Evolutionary conservation across 331 rosid genomes (phyloP), one percentile per base, ranked within the genome.

Genomic region (Ulmus americana): DNA sequence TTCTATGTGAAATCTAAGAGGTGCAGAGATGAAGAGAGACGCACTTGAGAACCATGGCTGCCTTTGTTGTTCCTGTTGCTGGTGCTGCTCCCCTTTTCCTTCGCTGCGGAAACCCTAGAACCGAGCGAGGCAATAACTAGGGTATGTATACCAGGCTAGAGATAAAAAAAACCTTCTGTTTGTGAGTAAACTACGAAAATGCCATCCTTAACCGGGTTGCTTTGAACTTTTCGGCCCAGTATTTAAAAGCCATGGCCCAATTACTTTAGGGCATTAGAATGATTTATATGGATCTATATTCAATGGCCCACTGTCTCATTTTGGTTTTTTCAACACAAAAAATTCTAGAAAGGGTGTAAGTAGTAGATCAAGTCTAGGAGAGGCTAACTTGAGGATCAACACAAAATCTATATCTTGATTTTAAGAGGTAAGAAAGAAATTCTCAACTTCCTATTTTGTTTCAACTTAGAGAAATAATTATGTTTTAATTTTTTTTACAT

Each of bases 41-140:
- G 8, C 43, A 85, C 94, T 86, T 86, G 76, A 86, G 85, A 77
- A 86, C 87, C 94, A 86, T 86, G 68, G 79, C 72, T 55, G 74
- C 69, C 40, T 61, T 60, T 35, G 69, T 63, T 41, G 53, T 10
- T 20, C 9, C 38, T 6, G 20, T 0, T 15, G 41, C 14, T 67
- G 66, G 16, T 39, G 67, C 71, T 67, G 60, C 72, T 16, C 13
- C 35, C 65, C 35, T 8, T 51, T 39, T 35, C 43, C 40, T 48
- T 12, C 16, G 57, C 18, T 13, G 73, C 13, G 60, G 46, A 78
- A 86, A 83, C 92, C 88, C 86, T 71, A 80, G 60, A 15, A 28
- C 4, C 7, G 6, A 11, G 45, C 39, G 5, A 0, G 40, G 10
- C 13, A 11, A 10, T 9, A 11, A 55, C 15, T 35, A 35, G 15